Evolutionary conservation across 192 early-diverging fungal species (phyloP), one percentile per base, ranked within the genome.

Genomic region (Chytriomyces hyalinus): DNA sequence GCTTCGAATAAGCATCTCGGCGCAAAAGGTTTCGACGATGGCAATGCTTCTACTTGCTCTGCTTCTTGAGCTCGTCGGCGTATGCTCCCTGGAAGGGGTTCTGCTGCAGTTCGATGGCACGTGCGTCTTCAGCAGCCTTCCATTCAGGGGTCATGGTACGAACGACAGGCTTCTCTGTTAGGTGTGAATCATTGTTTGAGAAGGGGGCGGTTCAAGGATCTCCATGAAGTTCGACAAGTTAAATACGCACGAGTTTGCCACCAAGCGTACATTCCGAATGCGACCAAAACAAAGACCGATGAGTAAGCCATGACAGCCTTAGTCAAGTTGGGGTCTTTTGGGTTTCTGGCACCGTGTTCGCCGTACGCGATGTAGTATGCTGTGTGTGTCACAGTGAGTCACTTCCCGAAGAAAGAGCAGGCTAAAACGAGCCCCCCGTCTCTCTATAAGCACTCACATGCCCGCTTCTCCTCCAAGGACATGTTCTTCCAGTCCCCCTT

Each of bases 361-460:
- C 97, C 97, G 86, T 97, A 99, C 60, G 97, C 93, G 81, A 97
- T 92, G 85, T 90, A 98, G 87, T 94, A 97, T 65, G 92, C 95
- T 93, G 43, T 24, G 11, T 10, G 10, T 49, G 6, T 15, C 11
- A 26, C 26, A 57, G 53, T 57, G 53, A 36, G 53, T 57, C 20
- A 57, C 53, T 13, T 20, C 53, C 53, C 53, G 36, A 36, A 36
- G 36, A 36, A 36, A 36, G 36, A 36, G 36, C 36, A 36, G 36
- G 36, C 36, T 36, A 36, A 36, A 36, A 2, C 20, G 15, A 57
- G 53, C 1, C 13, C 3, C 53, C 53, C 53, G 2, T 20, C 53
- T n/a, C 13, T 20, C 53, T 20, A 57, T 57, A 2, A 20, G 49
- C 0, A 73, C 77, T 59, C 85, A 95, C 94, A 92, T 77, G 97